Percentiles rank a stretch among this genome's conserved stretches.
Evolutionary conservation across 1,284 basidiomycete genomes (phyloP).

Genomic region (Sporisorium scitamineum): DNA sequence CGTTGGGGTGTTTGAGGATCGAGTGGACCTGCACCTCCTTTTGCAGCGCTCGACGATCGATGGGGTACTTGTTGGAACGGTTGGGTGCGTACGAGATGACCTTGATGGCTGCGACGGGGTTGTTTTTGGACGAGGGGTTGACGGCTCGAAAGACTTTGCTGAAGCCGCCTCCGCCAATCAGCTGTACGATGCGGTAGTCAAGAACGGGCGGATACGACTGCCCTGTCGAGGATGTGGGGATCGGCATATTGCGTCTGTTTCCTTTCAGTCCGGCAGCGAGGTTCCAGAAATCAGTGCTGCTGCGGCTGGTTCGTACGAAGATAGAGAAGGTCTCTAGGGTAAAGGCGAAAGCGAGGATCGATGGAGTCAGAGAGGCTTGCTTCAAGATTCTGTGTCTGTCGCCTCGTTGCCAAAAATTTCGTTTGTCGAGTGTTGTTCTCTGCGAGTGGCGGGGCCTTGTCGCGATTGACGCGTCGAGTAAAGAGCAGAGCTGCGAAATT

Average conservation of each 20-base stretch:
- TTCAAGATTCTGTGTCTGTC: neutral
- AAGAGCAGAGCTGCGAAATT: constrained; percentile 7
- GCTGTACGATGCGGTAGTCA: constrained; percentile 65
- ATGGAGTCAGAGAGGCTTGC: neutral
- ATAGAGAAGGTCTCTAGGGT: neutral
- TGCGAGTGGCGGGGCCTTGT: constrained; percentile 18
- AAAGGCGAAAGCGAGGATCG: neutral
- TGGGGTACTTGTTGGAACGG: constrained; percentile 58
- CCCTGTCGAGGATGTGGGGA: constrained; percentile 65
- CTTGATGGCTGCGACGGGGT: constrained; percentile 66
- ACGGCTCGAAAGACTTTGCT: constrained; percentile 65
- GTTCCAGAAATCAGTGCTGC: neutral
- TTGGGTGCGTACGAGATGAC: constrained; percentile 65
- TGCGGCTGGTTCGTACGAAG: neutral
- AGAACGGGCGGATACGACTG: constrained; percentile 62
- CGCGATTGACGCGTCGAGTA: constrained; percentile 41
- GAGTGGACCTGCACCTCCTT: constrained; percentile 94
- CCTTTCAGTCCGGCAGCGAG: neutral
- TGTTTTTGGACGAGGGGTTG: constrained; percentile 46
- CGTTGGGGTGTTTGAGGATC: constrained; percentile 82
- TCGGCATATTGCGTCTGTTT: constrained; percentile 31
- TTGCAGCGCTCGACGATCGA: constrained; percentile 71
- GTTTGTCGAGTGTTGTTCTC: constrained; percentile 35
- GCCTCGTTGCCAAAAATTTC: constrained; percentile 2
- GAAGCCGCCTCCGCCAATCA: constrained; percentile 68